Evolutionary conservation across 2,329 filamentous ascomycete species (phyloP).

Genomic region (Nemania abortiva): DNA sequence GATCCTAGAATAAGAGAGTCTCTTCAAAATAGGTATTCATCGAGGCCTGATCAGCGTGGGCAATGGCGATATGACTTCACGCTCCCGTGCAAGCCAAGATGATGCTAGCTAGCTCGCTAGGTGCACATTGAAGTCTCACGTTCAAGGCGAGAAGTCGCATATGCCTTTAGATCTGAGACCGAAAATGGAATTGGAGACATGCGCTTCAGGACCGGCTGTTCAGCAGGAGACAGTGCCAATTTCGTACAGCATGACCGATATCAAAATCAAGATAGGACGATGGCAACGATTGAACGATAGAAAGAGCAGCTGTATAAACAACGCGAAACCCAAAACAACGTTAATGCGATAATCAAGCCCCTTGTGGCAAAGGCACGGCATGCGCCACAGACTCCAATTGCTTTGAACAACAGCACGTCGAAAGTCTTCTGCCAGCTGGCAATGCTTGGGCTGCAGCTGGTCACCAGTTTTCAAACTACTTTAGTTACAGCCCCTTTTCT

Average conservation of each 20-base stretch:
- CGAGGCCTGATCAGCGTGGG: neutral
- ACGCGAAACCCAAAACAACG: no score
- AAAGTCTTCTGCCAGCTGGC: neutral
- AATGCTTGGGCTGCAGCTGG: no score
- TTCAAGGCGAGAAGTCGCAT: neutral
- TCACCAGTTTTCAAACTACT: no score
- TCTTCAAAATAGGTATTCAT: neutral
- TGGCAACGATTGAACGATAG: neutral
- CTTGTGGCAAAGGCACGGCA: neutral
- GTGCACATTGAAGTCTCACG: neutral
- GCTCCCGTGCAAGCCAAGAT: neutral
- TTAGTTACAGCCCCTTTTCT: no score
- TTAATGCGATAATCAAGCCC: neutral
- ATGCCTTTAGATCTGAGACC: constrained; percentile 2
- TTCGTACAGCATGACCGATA: constrained; percentile 6
- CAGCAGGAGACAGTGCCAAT: neutral
- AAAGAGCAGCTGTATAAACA: neutral
- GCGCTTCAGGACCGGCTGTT: neutral
- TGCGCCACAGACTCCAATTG: neutral
- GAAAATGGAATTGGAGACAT: neutral
- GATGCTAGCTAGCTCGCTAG: neutral
- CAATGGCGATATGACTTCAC: neutral
- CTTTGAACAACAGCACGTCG: neutral
- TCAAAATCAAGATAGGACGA: neutral
- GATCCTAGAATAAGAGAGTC: neutral